Percentiles rank a stretch among this genome's conserved stretches.
Conservation (phyloP, 31 red algal genomes). For the Endocladia muricata region DNA sequence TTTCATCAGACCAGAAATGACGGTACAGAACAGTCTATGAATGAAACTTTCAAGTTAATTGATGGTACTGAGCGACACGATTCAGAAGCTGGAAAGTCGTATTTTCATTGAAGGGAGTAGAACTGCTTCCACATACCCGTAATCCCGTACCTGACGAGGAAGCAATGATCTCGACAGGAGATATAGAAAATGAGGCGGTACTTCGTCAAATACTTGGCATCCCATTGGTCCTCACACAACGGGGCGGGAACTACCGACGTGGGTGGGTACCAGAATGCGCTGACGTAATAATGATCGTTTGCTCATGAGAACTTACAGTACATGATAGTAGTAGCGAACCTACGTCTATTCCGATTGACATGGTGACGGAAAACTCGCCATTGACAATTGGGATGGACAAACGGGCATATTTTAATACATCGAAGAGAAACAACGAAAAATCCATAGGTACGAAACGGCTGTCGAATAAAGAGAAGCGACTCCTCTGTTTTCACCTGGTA, state of each 20-base stretch:
- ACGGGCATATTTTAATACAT: conserved; percentile 14
- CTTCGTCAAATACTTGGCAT: conserved; percentile 16
- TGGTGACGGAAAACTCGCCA: neutral
- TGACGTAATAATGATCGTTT: conserved; percentile 2
- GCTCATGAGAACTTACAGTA: conserved; percentile 2
- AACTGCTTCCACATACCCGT: neutral
- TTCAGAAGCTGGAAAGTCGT: neutral
- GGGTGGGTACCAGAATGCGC: neutral
- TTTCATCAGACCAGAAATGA: neutral
- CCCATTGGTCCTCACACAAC: neutral
- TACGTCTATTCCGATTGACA: neutral
- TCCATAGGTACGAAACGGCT: conserved; percentile 3
- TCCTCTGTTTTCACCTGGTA: neutral
- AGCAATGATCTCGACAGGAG: conserved; percentile 2
- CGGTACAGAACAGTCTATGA: neutral
- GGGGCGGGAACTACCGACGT: neutral
- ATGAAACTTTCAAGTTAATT: neutral
- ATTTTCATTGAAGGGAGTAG: conserved; percentile 12
- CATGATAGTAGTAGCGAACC: neutral
- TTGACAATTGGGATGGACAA: conserved; percentile 1
- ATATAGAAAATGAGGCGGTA: neutral
- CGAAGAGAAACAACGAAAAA: neutral
- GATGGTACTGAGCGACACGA: neutral
- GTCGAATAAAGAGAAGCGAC: neutral
- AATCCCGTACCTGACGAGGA: conserved; percentile 11